Conservation (phyloP, 2,329 filamentous ascomycete species). For the Ceratocystis lukuohia region DNA sequence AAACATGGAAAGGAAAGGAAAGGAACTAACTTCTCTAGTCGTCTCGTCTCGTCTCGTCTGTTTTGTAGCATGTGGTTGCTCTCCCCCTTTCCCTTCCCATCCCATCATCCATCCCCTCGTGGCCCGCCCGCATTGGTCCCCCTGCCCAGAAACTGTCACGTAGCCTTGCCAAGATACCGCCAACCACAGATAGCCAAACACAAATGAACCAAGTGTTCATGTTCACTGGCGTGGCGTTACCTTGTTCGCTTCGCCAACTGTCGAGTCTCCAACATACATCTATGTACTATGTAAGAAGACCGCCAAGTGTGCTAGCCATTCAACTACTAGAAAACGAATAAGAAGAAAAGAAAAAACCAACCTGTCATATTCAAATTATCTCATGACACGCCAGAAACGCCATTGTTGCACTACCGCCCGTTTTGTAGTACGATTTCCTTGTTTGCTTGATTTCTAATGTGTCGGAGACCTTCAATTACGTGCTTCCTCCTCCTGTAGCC, state of each 20-base stretch:
- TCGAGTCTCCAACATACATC: no score
- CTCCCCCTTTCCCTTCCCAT: neutral
- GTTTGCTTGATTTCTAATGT: neutral
- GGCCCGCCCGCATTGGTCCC: neutral
- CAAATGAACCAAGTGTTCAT: neutral
- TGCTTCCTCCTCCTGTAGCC: neutral
- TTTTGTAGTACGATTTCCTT: conserved; percentile 1
- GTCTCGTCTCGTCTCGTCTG: neutral
- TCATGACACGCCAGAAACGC: conserved; percentile 12
- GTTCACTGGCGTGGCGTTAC: no score
- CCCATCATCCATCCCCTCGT: neutral
- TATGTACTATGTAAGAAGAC: no score
- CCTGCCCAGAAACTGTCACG: neutral
- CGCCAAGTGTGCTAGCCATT: no score
- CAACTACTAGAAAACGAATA: neutral
- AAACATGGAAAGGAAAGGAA: neutral
- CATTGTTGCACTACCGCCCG: conserved; percentile 7
- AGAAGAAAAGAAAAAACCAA: neutral
- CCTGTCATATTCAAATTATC: neutral
- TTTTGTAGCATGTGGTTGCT: neutral
- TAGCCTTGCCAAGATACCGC: neutral
- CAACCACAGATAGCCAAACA: neutral
- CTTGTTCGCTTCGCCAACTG: no score
- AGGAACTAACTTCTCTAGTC: neutral
- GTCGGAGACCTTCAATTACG: neutral